A percentile compares a stretch with the other conserved stretches of the same genome.
Conservation (phyloP, 23 red algal genomes). For the Gracilariopsis chorda region DNA sequence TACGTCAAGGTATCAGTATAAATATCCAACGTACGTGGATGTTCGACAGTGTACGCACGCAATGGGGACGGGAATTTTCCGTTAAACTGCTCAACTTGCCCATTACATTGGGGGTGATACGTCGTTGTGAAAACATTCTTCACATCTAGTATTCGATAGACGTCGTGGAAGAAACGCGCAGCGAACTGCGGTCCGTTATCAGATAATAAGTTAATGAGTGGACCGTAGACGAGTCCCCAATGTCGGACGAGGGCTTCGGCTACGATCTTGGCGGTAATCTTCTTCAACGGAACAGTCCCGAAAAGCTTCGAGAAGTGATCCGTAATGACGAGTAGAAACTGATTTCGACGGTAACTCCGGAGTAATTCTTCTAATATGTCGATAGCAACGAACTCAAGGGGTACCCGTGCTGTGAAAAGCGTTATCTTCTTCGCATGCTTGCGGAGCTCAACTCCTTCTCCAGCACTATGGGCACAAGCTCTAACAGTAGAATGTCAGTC, state of each 20-base stretch:
- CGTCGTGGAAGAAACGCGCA: neutral
- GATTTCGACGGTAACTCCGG: too few species aligned
- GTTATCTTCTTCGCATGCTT: too few species aligned
- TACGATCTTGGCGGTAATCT: neutral
- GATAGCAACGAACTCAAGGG: too few species aligned
- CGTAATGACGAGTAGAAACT: too few species aligned
- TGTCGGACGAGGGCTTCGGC: neutral
- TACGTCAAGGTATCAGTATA: neutral
- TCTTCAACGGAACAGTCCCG: neutral
- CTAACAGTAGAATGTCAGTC: too few species aligned
- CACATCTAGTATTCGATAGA: neutral
- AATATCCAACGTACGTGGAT: neutral
- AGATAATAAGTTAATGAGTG: neutral
- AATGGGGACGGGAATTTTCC: neutral
- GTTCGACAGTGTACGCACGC: neutral
- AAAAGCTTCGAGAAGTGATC: neutral
- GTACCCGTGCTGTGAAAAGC: too few species aligned
- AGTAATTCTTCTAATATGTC: too few species aligned
- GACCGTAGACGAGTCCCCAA: neutral
- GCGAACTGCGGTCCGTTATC: slow-evolving; percentile 17
- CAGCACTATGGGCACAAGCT: too few species aligned
- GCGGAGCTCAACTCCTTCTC: too few species aligned
- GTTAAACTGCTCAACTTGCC: slow-evolving; percentile 15
- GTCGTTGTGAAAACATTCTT: neutral
- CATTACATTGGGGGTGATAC: slow-evolving; percentile 23